Conservation (phyloP, 1,284 basidiomycete species). For the Ustilago loliicola region DNA sequence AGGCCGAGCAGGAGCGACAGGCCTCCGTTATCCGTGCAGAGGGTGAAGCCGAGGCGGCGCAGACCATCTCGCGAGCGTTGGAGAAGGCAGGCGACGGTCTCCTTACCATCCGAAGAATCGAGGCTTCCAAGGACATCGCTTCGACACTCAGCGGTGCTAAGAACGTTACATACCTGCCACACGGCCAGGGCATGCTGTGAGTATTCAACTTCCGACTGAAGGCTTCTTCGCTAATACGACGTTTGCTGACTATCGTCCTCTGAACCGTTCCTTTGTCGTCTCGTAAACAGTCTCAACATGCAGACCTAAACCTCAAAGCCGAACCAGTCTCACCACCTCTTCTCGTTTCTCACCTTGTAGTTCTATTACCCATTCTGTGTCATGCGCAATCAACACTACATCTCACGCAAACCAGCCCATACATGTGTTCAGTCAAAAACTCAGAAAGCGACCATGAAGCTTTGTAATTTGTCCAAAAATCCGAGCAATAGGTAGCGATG, state of each 20-base stretch:
- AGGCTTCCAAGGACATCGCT: constrained; percentile 95
- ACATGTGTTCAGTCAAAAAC: background rate
- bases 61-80: constrained; percentile 89
- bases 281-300: constrained; percentile 42
- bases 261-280: background rate
- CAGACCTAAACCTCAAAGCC: constrained; percentile 24
- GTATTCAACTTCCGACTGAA: constrained; percentile 20
- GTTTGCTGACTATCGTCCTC: background rate
- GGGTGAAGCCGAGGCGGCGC: constrained; percentile 91
- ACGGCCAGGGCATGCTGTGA: constrained; percentile 70
- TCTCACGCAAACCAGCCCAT: constrained; percentile 13
- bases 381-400: constrained; percentile 46
- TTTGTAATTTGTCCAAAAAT: too few relatives aligned
- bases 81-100: constrained; percentile 96
- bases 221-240: background rate
- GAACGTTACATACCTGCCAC: constrained; percentile 73
- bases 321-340: background rate
- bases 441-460: too few relatives aligned
- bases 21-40: constrained; percentile 97
- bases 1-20: constrained; percentile 95
- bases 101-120: constrained; percentile 94
- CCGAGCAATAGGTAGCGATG: too few relatives aligned
- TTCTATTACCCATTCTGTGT: constrained; percentile 29
- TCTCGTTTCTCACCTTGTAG: constrained; percentile 28
- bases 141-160: constrained; percentile 70